A percentile compares a stretch with the other conserved stretches of the same genome.
These are phyloP conservation scores for Cryptococcus sp. DNA, from an alignment of 1,284 basidiomycete species.

Conservation along the genomic window DNA sequence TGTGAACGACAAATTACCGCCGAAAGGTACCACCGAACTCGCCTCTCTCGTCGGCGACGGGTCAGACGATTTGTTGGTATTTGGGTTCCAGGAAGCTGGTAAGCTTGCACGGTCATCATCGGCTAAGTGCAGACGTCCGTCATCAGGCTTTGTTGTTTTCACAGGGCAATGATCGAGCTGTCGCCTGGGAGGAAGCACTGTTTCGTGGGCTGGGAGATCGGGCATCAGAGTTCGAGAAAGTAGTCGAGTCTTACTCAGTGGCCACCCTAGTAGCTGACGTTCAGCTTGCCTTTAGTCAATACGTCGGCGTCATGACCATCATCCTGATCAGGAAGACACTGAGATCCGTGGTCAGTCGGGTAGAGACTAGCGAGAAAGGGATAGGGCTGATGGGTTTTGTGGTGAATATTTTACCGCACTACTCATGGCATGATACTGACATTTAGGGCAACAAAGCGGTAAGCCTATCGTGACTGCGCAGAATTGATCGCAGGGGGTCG, in stretches of 20 bases:
- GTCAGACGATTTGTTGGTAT: constrained; percentile 38
- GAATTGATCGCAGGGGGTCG: constrained; percentile 41
- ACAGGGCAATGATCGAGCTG: constrained; percentile 48
- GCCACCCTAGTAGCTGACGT: constrained; percentile 2
- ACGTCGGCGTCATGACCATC: constrained; percentile 52
- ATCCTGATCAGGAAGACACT: constrained; percentile 51
- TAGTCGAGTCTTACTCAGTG: constrained; percentile 6
- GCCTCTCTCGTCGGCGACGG: constrained; percentile 29
- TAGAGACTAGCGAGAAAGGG: constrained; percentile 32
- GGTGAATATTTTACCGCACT: constrained; percentile 16
- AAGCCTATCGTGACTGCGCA: not conserved
- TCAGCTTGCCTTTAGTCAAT: constrained; percentile 32
- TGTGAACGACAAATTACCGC: constrained; percentile 42
- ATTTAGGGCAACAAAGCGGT: constrained; percentile 45
- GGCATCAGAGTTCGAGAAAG: constrained; percentile 34
- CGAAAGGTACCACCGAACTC: constrained; percentile 35
- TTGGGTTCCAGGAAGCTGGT: constrained; percentile 44
- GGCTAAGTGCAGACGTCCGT: constrained; percentile 26
- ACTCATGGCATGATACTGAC: constrained; percentile 19
- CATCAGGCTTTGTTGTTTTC: constrained; percentile 35
- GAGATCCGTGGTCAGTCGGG: constrained; percentile 16
- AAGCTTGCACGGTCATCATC: constrained; percentile 1
- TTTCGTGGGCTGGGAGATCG: constrained; percentile 52
- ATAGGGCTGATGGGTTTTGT: constrained; percentile 43
- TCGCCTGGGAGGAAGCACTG: constrained; percentile 55